phyloP scores from a whole-genome alignment of 2,329 filamentous ascomycete species.

The Neoascochyta sp. region DNA sequence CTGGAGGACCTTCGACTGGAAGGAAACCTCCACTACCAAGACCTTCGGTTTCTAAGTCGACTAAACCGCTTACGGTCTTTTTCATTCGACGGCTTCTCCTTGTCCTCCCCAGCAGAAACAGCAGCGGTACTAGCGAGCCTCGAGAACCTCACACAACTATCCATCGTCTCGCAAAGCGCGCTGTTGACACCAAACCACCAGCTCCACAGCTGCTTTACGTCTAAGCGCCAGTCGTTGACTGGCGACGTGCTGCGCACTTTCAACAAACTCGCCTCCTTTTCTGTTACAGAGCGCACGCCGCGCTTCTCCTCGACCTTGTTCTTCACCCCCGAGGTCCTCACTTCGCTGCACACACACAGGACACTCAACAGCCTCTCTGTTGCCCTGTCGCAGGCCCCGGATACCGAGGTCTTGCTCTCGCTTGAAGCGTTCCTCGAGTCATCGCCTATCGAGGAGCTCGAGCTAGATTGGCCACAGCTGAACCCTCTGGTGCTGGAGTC shows the following conservation, averaged over 20 bases:
- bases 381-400: constrained; percentile 14
- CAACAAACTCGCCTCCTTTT: constrained; percentile 16
- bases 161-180: constrained; percentile 18
- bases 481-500: constrained; percentile 11
- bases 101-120: constrained; percentile 14
- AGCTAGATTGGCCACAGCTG: constrained; percentile 27
- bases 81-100: constrained; percentile 27
- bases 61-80: constrained; percentile 17
- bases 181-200: constrained; percentile 8
- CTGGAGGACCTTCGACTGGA: constrained; percentile 18
- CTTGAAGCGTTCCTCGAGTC: constrained; percentile 14
- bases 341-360: constrained; percentile 15
- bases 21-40: constrained; percentile 25
- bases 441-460: constrained; percentile 14
- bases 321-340: constrained; percentile 20
- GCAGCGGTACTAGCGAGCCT: constrained; percentile 19
- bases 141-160: constrained; percentile 15
- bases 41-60: constrained; percentile 13
- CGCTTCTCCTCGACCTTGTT: constrained; percentile 11
- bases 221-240: constrained; percentile 16
- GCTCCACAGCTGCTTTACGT: constrained; percentile 10
- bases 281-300: constrained; percentile 12
- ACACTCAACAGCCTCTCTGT: constrained; percentile 15
- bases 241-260: constrained; percentile 13
- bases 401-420: constrained; percentile 12